Evolutionary conservation across 2,329 filamentous ascomycete genomes (phyloP).

Genomic region (Ascochyta fabae): DNA sequence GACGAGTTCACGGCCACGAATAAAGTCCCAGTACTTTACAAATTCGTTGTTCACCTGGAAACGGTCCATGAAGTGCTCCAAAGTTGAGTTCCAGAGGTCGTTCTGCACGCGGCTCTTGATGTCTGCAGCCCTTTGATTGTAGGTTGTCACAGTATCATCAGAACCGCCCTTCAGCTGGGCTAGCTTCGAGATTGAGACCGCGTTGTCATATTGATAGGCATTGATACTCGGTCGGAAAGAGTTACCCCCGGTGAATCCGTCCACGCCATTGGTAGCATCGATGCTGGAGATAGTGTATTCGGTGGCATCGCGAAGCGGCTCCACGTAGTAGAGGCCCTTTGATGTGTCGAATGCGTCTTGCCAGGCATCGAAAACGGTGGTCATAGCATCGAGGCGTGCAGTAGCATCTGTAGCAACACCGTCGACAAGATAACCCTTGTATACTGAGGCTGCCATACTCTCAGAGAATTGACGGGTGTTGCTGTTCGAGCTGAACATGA

Average conservation of each 20-base stretch:
- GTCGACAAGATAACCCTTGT: conserved; percentile 52
- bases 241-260: conserved; percentile 52
- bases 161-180: conserved; percentile 41
- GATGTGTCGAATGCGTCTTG: conserved; percentile 48
- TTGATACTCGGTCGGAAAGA: conserved; percentile 55
- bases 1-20: conserved; percentile 54
- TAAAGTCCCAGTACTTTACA: conserved; percentile 51
- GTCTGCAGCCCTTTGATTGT: conserved; percentile 36
- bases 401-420: conserved; percentile 45
- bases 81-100: conserved; percentile 53
- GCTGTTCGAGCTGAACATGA: conserved; percentile 50
- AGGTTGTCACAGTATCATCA: conserved; percentile 18
- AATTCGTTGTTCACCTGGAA: conserved; percentile 49
- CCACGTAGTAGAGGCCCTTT: conserved; percentile 54
- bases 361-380: conserved; percentile 48
- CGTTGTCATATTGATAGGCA: conserved; percentile 55
- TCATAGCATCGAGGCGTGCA: conserved; percentile 46
- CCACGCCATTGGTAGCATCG: conserved; percentile 49
- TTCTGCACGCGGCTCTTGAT: conserved; percentile 50
- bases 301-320: conserved; percentile 53
- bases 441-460: conserved; percentile 52
- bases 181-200: conserved; percentile 50
- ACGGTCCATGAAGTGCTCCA: conserved; percentile 55
- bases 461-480: conserved; percentile 55
- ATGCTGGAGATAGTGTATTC: conserved; percentile 56